phyloP scores from a whole-genome alignment of 2,329 filamentous ascomycete genomes.

The Blastomyces emzantsi region DNA sequence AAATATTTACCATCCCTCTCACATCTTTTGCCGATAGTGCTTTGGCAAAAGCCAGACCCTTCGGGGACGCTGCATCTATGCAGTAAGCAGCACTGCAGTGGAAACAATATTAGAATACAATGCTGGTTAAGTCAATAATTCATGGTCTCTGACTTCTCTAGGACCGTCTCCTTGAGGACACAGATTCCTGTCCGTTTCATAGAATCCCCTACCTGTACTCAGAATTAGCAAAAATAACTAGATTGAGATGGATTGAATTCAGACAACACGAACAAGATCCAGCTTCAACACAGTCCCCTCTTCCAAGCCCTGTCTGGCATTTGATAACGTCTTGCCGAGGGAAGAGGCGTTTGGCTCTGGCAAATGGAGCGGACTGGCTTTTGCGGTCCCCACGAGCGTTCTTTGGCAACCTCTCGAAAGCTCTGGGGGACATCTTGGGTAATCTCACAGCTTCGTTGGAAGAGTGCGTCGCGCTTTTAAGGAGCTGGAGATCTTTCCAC shows the following conservation, averaged over 20 bases:
- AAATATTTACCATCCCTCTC: constrained; percentile 1
- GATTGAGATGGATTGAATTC: background rate
- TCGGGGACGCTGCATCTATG: background rate
- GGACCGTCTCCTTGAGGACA: constrained; percentile 1
- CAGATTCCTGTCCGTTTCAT: background rate
- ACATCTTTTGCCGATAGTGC: constrained; percentile 1
- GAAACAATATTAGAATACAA: background rate
- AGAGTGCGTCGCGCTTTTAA: background rate
- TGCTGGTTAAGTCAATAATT: background rate
- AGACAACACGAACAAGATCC: background rate
- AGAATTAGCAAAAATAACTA: background rate
- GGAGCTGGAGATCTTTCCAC: background rate
- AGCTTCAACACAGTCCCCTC: background rate
- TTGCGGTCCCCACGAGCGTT: background rate
- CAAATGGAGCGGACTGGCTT: background rate
- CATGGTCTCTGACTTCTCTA: background rate
- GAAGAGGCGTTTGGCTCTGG: background rate
- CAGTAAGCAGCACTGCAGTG: background rate
- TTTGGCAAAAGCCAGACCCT: background rate
- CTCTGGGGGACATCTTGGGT: background rate
- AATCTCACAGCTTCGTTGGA: background rate
- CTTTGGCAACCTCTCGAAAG: background rate
- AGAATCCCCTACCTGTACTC: background rate
- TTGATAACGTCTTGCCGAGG: constrained; percentile 1
- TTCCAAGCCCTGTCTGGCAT: background rate